Conservation (phyloP, 2,329 filamentous ascomycete species). For the Sporothrix brunneoviolacea region DNA sequence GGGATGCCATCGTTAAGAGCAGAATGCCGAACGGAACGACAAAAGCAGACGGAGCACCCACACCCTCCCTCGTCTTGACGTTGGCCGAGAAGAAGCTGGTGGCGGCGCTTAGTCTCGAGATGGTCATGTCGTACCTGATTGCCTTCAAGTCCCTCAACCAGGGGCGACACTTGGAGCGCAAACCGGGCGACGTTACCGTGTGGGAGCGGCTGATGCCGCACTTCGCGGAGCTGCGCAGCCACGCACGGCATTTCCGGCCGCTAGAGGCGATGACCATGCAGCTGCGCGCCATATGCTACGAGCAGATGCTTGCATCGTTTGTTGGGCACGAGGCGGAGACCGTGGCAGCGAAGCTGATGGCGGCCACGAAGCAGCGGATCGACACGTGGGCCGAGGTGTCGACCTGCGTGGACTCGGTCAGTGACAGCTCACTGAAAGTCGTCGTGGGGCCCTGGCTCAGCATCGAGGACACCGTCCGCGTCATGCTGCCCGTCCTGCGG, state of each 20-base stretch:
- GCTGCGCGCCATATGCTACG: conserved; percentile 38
- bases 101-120: conserved; percentile 40
- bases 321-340: conserved; percentile 27
- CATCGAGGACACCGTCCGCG: conserved; percentile 37
- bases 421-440: conserved; percentile 23
- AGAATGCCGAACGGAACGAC: conserved; percentile 17
- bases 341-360: conserved; percentile 23
- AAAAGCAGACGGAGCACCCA: conserved; percentile 16
- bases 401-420: conserved; percentile 23
- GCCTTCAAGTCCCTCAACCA: conserved; percentile 45
- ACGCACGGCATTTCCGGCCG: conserved; percentile 28
- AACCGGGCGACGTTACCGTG: conserved; percentile 32
- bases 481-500: conserved; percentile 34
- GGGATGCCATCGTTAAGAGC: conserved; percentile 38
- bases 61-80: conserved; percentile 10
- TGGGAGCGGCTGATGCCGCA: conserved; percentile 43
- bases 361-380: conserved; percentile 21
- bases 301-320: conserved; percentile 31
- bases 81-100: conserved; percentile 35
- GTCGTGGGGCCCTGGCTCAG: conserved; percentile 37
- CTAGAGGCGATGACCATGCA: conserved; percentile 37
- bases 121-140: conserved; percentile 47
- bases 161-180: conserved; percentile 36
- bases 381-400: conserved; percentile 28
- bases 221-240: conserved; percentile 34